A percentile compares a stretch with the other conserved stretches of the same genome.
phyloP scores from a whole-genome alignment of 164 flowering plant species.

The Vitis amurensis region DNA sequence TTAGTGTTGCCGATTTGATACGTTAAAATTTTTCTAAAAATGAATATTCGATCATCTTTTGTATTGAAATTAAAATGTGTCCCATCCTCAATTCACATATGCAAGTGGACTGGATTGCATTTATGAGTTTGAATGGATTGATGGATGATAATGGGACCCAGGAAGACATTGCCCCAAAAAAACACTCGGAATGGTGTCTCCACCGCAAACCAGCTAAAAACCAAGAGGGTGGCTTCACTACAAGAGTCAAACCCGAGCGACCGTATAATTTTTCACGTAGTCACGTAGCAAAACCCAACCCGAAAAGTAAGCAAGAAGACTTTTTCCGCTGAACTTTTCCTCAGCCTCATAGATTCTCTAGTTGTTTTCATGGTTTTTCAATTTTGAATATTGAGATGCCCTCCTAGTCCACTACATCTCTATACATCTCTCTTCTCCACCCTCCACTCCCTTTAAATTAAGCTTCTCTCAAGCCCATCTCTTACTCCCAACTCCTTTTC shows the following conservation, averaged over 20 bases:
- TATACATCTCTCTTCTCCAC: not conserved
- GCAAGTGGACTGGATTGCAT: not conserved
- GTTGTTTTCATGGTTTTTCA: conserved; percentile 24
- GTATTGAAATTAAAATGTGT: no score
- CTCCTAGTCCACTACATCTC: not conserved
- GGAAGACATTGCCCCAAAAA: conserved; percentile 6
- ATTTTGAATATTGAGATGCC: conserved; percentile 9
- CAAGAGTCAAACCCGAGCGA: conserved; percentile 10
- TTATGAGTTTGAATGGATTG: conserved; percentile 11
- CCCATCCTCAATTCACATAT: no score
- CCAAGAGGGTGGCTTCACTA: conserved; percentile 20
- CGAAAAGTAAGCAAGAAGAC: conserved; percentile 19
- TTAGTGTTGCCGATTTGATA: no score
- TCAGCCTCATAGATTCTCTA: conserved; percentile 28
- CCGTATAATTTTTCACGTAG: no score
- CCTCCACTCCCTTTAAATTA: not conserved
- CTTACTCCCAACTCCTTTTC: not conserved
- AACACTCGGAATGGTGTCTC: conserved; percentile 10
- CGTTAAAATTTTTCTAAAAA: no score
- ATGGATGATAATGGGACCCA: conserved; percentile 2
- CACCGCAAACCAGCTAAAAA: conserved; percentile 18
- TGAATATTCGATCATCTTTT: no score
- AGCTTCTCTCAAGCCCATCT: not conserved
- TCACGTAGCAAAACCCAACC: not conserved
- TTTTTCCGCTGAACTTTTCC: conserved; percentile 20